Base-by-base conservation (phyloP, 129 eudicot species). In the Flaveria trinervia region DNA sequence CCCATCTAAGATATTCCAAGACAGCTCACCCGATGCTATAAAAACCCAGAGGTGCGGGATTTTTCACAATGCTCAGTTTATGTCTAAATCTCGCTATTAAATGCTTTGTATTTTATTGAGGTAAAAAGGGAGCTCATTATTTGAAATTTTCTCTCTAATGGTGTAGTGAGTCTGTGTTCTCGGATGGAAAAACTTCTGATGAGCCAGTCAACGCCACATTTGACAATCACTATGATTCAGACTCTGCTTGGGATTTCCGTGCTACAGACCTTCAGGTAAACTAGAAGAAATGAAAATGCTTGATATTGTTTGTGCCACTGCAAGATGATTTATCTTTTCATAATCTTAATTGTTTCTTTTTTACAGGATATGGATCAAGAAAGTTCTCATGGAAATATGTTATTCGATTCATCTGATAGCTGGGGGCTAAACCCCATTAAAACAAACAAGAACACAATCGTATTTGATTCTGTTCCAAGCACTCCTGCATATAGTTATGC, bases 401-500 rank as follows among this genome's bases (percentile, higher is more conserved):
- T 92, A 59, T 86, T 88, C 73, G 89, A 85, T 39, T 75, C 82
- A 28, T 78, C 87, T 65, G 89, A 87, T 46, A 78, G 76, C 60
- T 93, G 91, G 89, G 90, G 87, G 39, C 81, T 92, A 71, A 83
- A 83, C 71, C 92, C 90, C 11, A 89, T 88, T 22, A 91, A 65
- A 83, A 90, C 93, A 65, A 90, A 82, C 72, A 65, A 75, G 72
- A 75, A 59, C 79, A 75, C 72, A 22, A 30, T 49, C 72, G 1
- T 4, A 50, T 83, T 86, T 77, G 96, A 92, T 71, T 92, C 97
- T 65, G 92, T 89, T 51, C 93, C 93, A 14, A 81, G 96, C 83
- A 92, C 98, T 45, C 95, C 97, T 52, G 75, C 81, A 23, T 88
- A 81, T 72, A 85, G 85, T 55, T 81, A 85, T 20, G 74, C 77